These are phyloP conservation scores for Nitzschia palea DNA, from an alignment of 108 stramenopile species.

Conservation along the genomic window DNA sequence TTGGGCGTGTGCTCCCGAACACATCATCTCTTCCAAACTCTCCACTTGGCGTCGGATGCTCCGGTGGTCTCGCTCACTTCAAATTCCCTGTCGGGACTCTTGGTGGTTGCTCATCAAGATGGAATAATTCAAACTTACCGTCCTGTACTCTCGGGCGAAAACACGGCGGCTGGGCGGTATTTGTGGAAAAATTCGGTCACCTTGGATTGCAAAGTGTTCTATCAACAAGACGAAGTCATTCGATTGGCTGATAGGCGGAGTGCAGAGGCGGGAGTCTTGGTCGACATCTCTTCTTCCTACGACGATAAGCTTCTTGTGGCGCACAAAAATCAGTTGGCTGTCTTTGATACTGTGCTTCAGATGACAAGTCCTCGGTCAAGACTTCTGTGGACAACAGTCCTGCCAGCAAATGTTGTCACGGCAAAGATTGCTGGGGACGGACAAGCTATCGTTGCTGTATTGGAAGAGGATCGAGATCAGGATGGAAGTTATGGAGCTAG, in stretches of 20 bases:
- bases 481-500: slow-evolving; percentile 46
- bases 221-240: slow-evolving; percentile 11
- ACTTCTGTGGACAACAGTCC: slow-evolving; percentile 73
- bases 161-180: slow-evolving; percentile 12
- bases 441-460: slow-evolving; percentile 58
- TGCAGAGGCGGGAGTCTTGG: slow-evolving; percentile 21
- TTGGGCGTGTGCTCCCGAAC: slow-evolving; percentile 64
- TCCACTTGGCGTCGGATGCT: slow-evolving; percentile 27
- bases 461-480: slow-evolving; percentile 44
- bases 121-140: slow-evolving; percentile 41
- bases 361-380: neutral
- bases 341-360: slow-evolving; percentile 30
- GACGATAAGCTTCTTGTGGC: slow-evolving; percentile 54
- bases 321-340: slow-evolving; percentile 67
- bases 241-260: slow-evolving; percentile 22
- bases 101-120: slow-evolving; percentile 34
- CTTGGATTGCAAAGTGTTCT: slow-evolving; percentile 26
- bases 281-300: slow-evolving; percentile 37
- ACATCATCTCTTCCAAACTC: slow-evolving; percentile 59
- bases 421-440: slow-evolving; percentile 79
- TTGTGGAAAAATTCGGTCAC: slow-evolving; percentile 20
- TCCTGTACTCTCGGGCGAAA: slow-evolving; percentile 15
- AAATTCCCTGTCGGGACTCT: slow-evolving; percentile 31
- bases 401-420: slow-evolving; percentile 41
- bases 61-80: slow-evolving; percentile 29